These are phyloP conservation scores for Chromosphaera perkinsii DNA, from an alignment of 208 protist genomes.

Conservation along the genomic window DNA sequence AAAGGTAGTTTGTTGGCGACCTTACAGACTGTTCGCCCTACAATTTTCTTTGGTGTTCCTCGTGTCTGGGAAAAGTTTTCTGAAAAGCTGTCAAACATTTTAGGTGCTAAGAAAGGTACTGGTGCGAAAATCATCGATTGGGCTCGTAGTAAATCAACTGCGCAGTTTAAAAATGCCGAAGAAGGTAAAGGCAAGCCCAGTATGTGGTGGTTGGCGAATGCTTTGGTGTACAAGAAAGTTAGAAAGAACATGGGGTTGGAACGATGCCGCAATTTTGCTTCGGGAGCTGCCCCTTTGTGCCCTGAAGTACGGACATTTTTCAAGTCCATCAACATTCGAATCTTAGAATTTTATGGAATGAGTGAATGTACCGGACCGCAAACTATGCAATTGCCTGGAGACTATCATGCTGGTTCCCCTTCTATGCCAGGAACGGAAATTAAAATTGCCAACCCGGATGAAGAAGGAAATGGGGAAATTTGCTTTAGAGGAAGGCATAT, in stretches of 20 bases:
- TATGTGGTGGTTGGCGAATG: not conserved
- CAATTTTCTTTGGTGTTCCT: constrained; percentile 66
- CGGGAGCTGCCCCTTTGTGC: constrained; percentile 36
- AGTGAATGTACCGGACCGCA: constrained; percentile 21
- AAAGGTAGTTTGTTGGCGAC: constrained; percentile 60
- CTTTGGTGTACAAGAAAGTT: constrained; percentile 19
- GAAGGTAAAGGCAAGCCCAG: no score
- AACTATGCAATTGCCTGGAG: not conserved
- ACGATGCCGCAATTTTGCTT: constrained; percentile 21
- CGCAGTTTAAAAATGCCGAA: no score
- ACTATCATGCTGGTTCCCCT: not conserved
- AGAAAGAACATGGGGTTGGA: constrained; percentile 25
- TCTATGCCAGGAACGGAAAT: constrained; percentile 20
- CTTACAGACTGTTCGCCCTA: constrained; percentile 59
- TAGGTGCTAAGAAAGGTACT: constrained; percentile 2
- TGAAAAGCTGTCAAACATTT: constrained; percentile 30
- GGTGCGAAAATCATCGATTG: constrained; percentile 37
- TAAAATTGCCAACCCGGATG: constrained; percentile 8
- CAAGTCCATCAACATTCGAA: constrained; percentile 23
- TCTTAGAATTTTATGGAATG: constrained; percentile 44
- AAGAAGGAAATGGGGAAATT: constrained; percentile 8
- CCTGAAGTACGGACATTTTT: constrained; percentile 27
- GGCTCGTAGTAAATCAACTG: constrained; percentile 34
- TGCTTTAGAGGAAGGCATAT: constrained; percentile 1
- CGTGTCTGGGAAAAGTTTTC: constrained; percentile 66